A percentile compares a stretch with the other conserved stretches of the same genome.
These are phyloP conservation scores for Penicillium sp. DNA, from an alignment of 2,329 filamentous ascomycete species.

Conservation along the genomic window DNA sequence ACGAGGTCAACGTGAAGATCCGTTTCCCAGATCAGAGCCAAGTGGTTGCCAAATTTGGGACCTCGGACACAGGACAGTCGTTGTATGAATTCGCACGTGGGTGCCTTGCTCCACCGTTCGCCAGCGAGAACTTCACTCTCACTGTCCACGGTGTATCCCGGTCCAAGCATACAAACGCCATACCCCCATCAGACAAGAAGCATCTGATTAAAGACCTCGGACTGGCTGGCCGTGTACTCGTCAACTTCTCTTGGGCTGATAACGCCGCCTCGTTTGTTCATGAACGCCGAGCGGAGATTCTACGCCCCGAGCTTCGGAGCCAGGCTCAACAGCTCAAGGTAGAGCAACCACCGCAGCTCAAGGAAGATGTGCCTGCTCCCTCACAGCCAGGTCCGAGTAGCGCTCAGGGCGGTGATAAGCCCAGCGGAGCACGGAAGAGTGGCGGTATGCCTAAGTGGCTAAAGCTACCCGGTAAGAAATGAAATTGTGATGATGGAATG, in stretches of 20 bases:
- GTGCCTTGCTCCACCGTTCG: conserved; percentile 62
- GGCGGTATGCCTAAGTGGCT: conserved; percentile 66
- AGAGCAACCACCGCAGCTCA: conserved; percentile 44
- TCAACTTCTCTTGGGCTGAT: conserved; percentile 75
- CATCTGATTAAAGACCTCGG: conserved; percentile 70
- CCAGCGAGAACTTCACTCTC: conserved; percentile 68
- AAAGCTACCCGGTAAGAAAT: conserved; percentile 72
- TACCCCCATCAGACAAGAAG: conserved; percentile 48
- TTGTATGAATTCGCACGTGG: conserved; percentile 73
- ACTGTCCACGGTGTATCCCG: conserved; percentile 52
- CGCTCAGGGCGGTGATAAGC: conserved; percentile 33
- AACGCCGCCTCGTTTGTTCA: conserved; percentile 58
- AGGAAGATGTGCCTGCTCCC: conserved; percentile 42
- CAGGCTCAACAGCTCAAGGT: conserved; percentile 65
- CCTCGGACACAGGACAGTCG: conserved; percentile 65
- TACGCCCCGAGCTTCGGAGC: conserved; percentile 61
- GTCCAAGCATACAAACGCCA: conserved; percentile 26
- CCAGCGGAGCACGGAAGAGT: conserved; percentile 32
- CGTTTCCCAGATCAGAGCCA: conserved; percentile 85
- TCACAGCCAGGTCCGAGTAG: conserved; percentile 29
- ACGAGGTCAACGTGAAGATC: conserved; percentile 71
- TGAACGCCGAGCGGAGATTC: conserved; percentile 52
- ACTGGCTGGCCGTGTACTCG: conserved; percentile 67
- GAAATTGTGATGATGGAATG: conserved; percentile 20
- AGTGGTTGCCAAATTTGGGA: conserved; percentile 69